Percentiles rank a stretch among this genome's conserved stretches.
Conservation (phyloP, 257 asterid genomes). For the Gynochthodes officinalis region DNA sequence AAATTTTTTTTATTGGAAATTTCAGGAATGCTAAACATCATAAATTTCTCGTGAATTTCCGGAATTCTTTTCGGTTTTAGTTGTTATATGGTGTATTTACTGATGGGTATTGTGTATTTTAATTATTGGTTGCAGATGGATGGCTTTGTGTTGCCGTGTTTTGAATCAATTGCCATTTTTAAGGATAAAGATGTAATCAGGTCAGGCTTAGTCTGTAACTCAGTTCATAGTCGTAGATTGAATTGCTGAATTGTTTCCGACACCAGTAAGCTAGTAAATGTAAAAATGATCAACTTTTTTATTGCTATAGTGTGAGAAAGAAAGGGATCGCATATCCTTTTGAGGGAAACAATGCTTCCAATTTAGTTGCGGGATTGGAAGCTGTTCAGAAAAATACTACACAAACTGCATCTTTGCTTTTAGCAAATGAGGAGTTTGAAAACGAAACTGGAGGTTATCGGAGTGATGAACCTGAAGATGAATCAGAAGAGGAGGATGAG, state of each 20-base stretch:
- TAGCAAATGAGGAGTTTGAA: constrained; percentile 73
- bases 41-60: neutral
- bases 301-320: constrained; percentile 55
- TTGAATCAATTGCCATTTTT: constrained; percentile 64
- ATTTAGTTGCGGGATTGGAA: constrained; percentile 35
- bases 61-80: neutral
- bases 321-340: constrained; percentile 36
- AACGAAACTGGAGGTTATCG: constrained; percentile 59
- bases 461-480: constrained; percentile 47
- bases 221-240: neutral
- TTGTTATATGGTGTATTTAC: neutral
- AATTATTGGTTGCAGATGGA: constrained; percentile 51
- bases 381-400: constrained; percentile 43
- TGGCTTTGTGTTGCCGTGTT: constrained; percentile 73
- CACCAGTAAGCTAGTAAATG: neutral
- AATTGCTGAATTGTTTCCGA: neutral
- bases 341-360: constrained; percentile 39
- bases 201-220: constrained; percentile 32
- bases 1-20: neutral
- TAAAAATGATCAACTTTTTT: neutral
- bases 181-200: constrained; percentile 71
- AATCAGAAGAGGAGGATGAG: constrained; percentile 30
- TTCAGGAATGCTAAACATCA: neutral
- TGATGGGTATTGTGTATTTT: neutral
- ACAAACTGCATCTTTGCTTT: constrained; percentile 45